Evolutionary conservation across 164 flowering plant species (phyloP), one percentile per base, ranked within the genome.

Genomic region (Dillenia turbinata): DNA sequence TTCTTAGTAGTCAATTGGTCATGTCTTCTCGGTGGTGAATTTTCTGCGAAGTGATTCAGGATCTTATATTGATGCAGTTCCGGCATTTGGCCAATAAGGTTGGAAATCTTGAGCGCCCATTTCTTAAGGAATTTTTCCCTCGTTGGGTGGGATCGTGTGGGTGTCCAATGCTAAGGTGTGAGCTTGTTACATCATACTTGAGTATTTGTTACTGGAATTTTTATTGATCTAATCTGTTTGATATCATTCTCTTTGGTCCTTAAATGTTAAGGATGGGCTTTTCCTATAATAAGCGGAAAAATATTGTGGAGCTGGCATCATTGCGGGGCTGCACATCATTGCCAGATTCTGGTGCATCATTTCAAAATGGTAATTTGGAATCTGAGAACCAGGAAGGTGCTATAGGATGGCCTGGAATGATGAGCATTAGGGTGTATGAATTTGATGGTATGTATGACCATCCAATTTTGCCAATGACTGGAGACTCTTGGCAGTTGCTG

Each of bases 81-180:
- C 90, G 98, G 16, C 97, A 91, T 66, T 85, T 81, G 56, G 88
- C 96, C 15, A 94, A 89, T 67, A 89, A 94, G 77, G 77, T 94
- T 71, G 98, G 98, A 61, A 94, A 94, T 79, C 92, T 94, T 60
- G 98, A 94, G 72, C 98, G 98, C 13, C 98, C 97, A 56, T 91
- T 94, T 74, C 89, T 91, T n/a, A 91, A 89, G 69, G 98, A 94
- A 57, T 89, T 94, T 69, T 94, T 94, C 65, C 92, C 90, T 54
- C 91, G 98, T 16, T 94, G 98, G 98, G 91, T 94, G 49, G 91
- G 79, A 64, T 81, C 89, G 17, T 79, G 85, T 76, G 98, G 98
- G 22, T 91, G 97, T 74, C 98, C 97, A 33, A 79, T 87, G 24
- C 70, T 94, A 59, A 89, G 95, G 98, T 93, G 66, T 72, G 62